Conservation (phyloP, 208 protist species). For the Acanthamoeba culbertsoni region DNA sequence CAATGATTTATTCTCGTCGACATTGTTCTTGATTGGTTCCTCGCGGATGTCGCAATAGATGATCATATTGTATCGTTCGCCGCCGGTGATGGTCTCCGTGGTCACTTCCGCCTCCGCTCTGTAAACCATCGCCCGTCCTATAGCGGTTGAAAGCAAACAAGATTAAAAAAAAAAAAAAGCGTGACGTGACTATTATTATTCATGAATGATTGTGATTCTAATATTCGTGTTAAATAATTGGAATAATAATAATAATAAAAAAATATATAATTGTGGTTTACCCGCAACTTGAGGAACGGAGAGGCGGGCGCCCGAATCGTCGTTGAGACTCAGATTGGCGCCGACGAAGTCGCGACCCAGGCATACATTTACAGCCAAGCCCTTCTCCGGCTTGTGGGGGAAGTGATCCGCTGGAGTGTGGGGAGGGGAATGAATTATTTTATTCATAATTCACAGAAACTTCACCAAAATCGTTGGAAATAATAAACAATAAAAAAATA, state of each 20-base stretch:
- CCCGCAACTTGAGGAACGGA: background rate
- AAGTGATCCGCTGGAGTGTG: background rate
- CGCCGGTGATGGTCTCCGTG: background rate
- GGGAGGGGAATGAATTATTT: background rate
- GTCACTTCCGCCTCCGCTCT: background rate
- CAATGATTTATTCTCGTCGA: too few species aligned
- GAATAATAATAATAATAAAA: background rate
- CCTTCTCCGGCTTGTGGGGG: background rate
- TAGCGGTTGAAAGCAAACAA: too few species aligned
- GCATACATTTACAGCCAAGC: background rate
- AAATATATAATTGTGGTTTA: background rate
- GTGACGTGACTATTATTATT: too few species aligned
- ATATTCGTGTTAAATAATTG: background rate
- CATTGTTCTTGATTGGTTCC: background rate
- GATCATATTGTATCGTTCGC: constrained; percentile 19
- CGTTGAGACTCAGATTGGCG: background rate
- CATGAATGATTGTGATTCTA: background rate
- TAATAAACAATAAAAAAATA: background rate
- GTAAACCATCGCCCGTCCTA: background rate
- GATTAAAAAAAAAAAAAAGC: too few species aligned
- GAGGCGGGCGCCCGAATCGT: background rate
- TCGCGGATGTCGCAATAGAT: constrained; percentile 15
- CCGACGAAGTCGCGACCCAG: background rate
- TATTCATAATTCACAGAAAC: too few species aligned
- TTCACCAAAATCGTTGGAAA: background rate